These are phyloP conservation scores for Trypanosoma mega DNA, from an alignment of 208 protist genomes.

Conservation along the genomic window DNA sequence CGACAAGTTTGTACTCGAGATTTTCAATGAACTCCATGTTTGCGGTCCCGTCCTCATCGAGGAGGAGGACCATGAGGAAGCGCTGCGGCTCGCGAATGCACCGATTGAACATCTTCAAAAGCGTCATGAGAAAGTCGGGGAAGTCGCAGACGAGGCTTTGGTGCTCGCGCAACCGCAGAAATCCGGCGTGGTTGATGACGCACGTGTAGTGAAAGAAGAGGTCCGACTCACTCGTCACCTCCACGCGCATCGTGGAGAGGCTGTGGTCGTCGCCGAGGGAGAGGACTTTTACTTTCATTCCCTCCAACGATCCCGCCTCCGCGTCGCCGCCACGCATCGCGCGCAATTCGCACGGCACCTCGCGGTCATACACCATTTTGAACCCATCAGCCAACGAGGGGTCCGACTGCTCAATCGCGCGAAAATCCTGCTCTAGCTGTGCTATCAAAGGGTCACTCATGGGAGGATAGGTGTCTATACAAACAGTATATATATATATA, in stretches of 20 bases:
- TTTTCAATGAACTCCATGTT: constrained; percentile 95
- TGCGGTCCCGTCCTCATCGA: constrained; percentile 79
- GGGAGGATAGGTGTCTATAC: constrained; percentile 11
- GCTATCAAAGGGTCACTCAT: constrained; percentile 72
- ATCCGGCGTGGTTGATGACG: constrained; percentile 87
- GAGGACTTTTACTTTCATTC: constrained; percentile 91
- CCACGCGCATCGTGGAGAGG: constrained; percentile 67
- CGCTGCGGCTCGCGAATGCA: constrained; percentile 89
- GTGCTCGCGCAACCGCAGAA: constrained; percentile 76
- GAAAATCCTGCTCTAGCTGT: constrained; percentile 91
- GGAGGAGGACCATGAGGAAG: constrained; percentile 86
- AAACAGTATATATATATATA: not conserved
- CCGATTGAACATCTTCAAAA: constrained; percentile 93
- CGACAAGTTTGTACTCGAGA: constrained; percentile 95
- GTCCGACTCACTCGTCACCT: constrained; percentile 91
- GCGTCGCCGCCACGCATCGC: constrained; percentile 63
- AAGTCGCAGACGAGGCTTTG: constrained; percentile 95
- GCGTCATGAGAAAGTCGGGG: constrained; percentile 88
- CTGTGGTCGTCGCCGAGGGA: constrained; percentile 82
- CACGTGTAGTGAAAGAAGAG: constrained; percentile 94
- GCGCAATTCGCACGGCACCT: constrained; percentile 91
- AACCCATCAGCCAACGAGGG: constrained; percentile 89
- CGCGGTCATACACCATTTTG: constrained; percentile 88
- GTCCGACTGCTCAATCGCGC: constrained; percentile 90
- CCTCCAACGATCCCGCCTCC: constrained; percentile 84